Evolutionary conservation across 495 filamentous ascomycete genomes (phyloP).

Genomic region (Darksidea phi): DNA sequence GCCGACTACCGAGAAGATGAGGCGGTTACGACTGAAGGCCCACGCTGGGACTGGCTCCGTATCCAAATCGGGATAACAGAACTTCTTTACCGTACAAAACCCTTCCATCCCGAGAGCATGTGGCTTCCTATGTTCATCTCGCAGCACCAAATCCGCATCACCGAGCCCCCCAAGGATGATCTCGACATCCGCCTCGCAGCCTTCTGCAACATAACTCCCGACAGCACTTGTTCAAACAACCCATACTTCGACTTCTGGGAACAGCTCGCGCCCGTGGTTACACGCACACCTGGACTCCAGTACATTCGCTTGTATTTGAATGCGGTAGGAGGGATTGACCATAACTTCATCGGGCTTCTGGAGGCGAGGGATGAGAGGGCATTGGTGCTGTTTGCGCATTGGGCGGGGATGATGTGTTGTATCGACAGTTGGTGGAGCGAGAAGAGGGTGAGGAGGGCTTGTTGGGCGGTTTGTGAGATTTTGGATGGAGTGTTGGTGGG

Average conservation of each 20-base stretch:
- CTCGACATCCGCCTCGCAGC: neutral
- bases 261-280: neutral
- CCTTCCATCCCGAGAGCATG: slow-evolving; percentile 1
- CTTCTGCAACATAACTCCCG: neutral
- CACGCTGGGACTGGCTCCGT: slow-evolving; percentile 1
- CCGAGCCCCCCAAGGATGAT: neutral
- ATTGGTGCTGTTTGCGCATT: slow-evolving; percentile 4
- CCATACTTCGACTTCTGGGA: slow-evolving; percentile 1
- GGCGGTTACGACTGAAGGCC: neutral
- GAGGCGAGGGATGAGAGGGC: neutral
- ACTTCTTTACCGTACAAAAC: neutral
- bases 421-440: neutral
- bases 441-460: neutral
- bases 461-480: neutral
- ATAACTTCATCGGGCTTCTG: neutral
- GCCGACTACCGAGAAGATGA: slow-evolving; percentile 2
- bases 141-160: neutral
- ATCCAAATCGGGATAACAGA: slow-evolving; percentile 11
- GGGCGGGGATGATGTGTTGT: slow-evolving; percentile 1
- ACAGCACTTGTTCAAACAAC: neutral
- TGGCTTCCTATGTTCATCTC: slow-evolving; percentile 1
- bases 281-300: neutral
- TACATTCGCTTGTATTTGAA: neutral
- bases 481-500: neutral
- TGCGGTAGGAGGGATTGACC: neutral